Percentiles rank a stretch among this genome's conserved stretches.
phyloP scores from a whole-genome alignment of 1,284 basidiomycete species.

The Leucocoprinus gongylophorus region DNA sequence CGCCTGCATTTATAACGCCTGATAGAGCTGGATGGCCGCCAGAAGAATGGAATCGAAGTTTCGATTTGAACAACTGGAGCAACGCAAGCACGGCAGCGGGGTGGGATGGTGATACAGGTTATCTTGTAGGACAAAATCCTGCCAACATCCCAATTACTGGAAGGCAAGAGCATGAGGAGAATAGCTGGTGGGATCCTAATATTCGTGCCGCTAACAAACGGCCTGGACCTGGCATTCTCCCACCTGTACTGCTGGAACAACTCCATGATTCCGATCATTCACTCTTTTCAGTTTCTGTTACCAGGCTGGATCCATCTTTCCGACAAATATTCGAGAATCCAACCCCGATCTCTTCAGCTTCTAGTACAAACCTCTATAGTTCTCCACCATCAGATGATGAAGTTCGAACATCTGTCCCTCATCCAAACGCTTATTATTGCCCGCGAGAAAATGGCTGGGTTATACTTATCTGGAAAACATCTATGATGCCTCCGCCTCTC shows the following conservation, averaged over 20 bases:
- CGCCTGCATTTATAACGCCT: background rate
- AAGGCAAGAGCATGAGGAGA: constrained; percentile 50
- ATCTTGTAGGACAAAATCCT: constrained; percentile 17
- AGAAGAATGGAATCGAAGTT: constrained; percentile 5
- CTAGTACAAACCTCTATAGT: constrained; percentile 18
- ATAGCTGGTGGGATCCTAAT: constrained; percentile 57
- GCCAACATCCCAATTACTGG: constrained; percentile 43
- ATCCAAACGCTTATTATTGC: constrained; percentile 75
- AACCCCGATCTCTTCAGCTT: constrained; percentile 20
- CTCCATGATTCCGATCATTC: constrained; percentile 66
- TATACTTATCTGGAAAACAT: constrained; percentile 59
- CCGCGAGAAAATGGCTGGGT: constrained; percentile 75
- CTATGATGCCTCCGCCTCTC: constrained; percentile 52
- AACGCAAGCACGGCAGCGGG: constrained; percentile 7
- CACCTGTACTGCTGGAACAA: constrained; percentile 54
- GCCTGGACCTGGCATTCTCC: constrained; percentile 62
- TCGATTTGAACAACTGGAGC: constrained; percentile 4
- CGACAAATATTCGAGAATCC: constrained; percentile 17
- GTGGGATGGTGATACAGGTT: constrained; percentile 25
- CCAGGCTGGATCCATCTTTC: constrained; percentile 27
- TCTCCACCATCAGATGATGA: constrained; percentile 47
- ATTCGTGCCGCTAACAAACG: constrained; percentile 37
- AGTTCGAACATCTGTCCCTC: constrained; percentile 59
- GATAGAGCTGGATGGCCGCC: background rate
- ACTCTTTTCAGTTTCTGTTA: constrained; percentile 48